Percentiles rank a stretch among this genome's conserved stretches.
Conservation (phyloP, 805 yeast species). For the Wickerhamomyces strasburgensis region DNA sequence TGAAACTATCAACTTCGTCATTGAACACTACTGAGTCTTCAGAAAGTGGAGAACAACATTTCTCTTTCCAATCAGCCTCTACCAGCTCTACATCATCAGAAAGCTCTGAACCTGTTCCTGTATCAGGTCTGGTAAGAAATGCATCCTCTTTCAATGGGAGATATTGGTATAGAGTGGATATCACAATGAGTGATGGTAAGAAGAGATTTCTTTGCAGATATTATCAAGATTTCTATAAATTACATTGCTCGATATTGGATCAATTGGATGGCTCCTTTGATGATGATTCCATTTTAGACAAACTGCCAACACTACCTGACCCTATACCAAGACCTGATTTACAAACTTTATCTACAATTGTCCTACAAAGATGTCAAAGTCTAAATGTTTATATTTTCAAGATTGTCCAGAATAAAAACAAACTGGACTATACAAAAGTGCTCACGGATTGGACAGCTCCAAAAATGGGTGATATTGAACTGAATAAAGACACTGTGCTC, state of each 20-base stretch:
- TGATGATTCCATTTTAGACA: conserved; percentile 5
- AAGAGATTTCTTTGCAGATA: conserved; percentile 40
- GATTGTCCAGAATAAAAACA: conserved; percentile 26
- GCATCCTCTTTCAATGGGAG: conserved; percentile 38
- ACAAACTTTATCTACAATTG: conserved; percentile 24
- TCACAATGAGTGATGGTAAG: conserved; percentile 31
- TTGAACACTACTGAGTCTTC: conserved; percentile 7
- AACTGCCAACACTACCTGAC: conserved; percentile 40
- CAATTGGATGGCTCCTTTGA: conserved; percentile 10
- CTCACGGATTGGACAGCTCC: conserved; percentile 28
- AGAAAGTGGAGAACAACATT: conserved; percentile 6
- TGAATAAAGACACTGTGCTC: conserved; percentile 10
- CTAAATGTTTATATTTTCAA: conserved; percentile 37
- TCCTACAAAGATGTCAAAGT: conserved; percentile 35
- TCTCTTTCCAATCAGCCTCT: conserved; percentile 9
- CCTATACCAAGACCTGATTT: conserved; percentile 39
- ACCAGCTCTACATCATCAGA: conserved; percentile 1
- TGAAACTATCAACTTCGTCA: conserved; percentile 2
- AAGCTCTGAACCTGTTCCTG: conserved; percentile 23
- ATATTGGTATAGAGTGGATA: conserved; percentile 48
- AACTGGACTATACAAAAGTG: conserved; percentile 19
- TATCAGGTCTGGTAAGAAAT: conserved; percentile 34
- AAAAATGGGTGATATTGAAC: conserved; percentile 29
- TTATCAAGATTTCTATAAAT: conserved; percentile 46
- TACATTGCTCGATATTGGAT: conserved; percentile 34